These are phyloP conservation scores for Russula foetens DNA, from an alignment of 768 basidiomycete genomes.

Conservation along the genomic window DNA sequence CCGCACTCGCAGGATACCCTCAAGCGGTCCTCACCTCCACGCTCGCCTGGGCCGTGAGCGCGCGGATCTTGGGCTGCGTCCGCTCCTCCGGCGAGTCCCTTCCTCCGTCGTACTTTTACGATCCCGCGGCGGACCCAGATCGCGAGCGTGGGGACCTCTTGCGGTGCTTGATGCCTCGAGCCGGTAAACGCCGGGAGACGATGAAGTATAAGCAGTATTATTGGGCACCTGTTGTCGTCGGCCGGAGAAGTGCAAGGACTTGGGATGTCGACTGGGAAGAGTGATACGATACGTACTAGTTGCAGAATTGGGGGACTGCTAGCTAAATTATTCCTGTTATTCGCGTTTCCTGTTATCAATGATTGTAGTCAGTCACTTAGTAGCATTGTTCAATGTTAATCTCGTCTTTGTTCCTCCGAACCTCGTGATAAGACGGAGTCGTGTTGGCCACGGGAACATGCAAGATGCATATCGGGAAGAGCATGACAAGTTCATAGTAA, in stretches of 20 bases:
- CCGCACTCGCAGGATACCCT: background rate
- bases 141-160: no score
- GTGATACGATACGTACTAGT: background rate
- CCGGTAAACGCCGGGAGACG: slow-evolving; percentile 65
- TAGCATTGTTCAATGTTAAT: slow-evolving; percentile 12
- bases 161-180: no score
- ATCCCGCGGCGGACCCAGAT: no score
- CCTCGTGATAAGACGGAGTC: background rate
- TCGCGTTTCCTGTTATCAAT: background rate
- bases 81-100: no score
- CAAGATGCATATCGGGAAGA: slow-evolving; percentile 1
- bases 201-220: no score
- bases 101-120: slow-evolving; percentile 17
- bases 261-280: slow-evolving; percentile 23
- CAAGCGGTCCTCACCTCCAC: no score
- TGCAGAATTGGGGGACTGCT: background rate
- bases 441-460: slow-evolving; percentile 4
- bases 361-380: background rate
- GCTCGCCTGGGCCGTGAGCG: no score
- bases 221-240: slow-evolving; percentile 41
- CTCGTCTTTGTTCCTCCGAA: background rate
- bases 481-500: slow-evolving; percentile 7
- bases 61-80: no score
- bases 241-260: slow-evolving; percentile 9
- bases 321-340: slow-evolving; percentile 14